Conservation (phyloP, 2,329 filamentous ascomycete genomes). For the Xenoacremonium recifei region DNA sequence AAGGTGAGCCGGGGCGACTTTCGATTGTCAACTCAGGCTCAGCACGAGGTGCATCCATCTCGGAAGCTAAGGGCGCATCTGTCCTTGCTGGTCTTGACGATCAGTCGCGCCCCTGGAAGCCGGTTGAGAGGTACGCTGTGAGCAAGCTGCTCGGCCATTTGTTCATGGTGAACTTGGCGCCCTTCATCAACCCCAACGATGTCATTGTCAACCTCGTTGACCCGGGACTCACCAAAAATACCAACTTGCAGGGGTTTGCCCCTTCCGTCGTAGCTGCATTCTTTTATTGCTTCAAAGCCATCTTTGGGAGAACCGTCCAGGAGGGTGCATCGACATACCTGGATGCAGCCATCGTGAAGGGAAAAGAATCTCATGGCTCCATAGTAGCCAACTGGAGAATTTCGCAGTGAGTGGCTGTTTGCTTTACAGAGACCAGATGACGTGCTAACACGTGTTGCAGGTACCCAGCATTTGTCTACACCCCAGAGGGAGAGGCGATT, state of each 20-base stretch:
- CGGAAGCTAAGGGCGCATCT: no score
- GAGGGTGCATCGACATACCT: constrained; percentile 11
- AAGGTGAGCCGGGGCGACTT: constrained; percentile 4
- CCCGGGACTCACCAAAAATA: constrained; percentile 5
- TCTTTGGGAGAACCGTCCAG: constrained; percentile 1
- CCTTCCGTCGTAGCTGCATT: neutral
- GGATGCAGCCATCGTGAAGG: constrained; percentile 6
- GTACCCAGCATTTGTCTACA: constrained; percentile 6
- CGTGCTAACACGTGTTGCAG: neutral
- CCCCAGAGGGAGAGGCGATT: neutral
- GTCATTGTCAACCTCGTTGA: constrained; percentile 10
- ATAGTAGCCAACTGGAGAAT: constrained; percentile 8
- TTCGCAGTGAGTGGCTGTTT: constrained; percentile 4
- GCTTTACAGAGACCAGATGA: no score
- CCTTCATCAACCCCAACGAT: constrained; percentile 2
- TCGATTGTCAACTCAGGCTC: constrained; percentile 8
- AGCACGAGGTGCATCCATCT: constrained; percentile 1
- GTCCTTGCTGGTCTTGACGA: no score
- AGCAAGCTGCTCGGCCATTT: constrained; percentile 10
- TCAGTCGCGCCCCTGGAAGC: no score
- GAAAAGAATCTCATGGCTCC: constrained; percentile 10
- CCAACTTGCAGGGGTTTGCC: constrained; percentile 2
- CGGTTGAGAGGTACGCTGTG: constrained; percentile 5
- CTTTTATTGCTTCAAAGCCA: constrained; percentile 4
- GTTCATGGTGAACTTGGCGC: constrained; percentile 4